Percentiles rank a stretch among this genome's conserved stretches.
Conservation (phyloP, 176 grass and related monocot species). For the Aegilops speltoides region DNA sequence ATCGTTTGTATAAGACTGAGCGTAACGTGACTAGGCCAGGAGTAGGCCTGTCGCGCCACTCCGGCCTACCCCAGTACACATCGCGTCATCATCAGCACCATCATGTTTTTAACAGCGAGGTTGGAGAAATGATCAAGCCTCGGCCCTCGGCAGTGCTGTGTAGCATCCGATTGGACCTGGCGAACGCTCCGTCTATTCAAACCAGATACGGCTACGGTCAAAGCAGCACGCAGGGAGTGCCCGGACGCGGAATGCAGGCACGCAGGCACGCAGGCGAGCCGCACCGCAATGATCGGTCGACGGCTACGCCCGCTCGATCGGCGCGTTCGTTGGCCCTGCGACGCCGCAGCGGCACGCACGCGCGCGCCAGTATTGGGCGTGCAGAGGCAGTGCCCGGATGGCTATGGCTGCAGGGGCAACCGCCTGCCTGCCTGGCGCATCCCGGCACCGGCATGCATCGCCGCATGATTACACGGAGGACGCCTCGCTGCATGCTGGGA, state of each 20-base stretch:
- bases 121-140: neutral
- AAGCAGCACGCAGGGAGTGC: conserved; percentile 5
- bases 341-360: neutral
- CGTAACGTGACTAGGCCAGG: too few relatives aligned
- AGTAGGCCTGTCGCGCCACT: too few relatives aligned
- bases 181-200: neutral
- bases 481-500: conserved; percentile 1
- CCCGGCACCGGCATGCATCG: conserved; percentile 25
- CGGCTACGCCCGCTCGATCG: neutral
- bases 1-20: too few relatives aligned
- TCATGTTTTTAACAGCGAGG: too few relatives aligned
- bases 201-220: conserved; percentile 27
- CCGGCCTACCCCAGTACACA: too few relatives aligned
- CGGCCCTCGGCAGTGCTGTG: neutral
- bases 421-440: neutral
- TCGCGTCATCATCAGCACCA: too few relatives aligned
- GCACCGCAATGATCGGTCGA: conserved; percentile 40
- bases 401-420: neutral
- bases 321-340: neutral
- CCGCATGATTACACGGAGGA: conserved; percentile 31
- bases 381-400: neutral
- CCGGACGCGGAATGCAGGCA: neutral
- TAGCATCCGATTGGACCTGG: neutral
- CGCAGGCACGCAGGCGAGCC: neutral
- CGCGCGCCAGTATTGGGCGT: conserved; percentile 2